A percentile compares a stretch with the other conserved stretches of the same genome.
phyloP scores from a whole-genome alignment of 805 yeast species.

The Candida palmyrensis region DNA sequence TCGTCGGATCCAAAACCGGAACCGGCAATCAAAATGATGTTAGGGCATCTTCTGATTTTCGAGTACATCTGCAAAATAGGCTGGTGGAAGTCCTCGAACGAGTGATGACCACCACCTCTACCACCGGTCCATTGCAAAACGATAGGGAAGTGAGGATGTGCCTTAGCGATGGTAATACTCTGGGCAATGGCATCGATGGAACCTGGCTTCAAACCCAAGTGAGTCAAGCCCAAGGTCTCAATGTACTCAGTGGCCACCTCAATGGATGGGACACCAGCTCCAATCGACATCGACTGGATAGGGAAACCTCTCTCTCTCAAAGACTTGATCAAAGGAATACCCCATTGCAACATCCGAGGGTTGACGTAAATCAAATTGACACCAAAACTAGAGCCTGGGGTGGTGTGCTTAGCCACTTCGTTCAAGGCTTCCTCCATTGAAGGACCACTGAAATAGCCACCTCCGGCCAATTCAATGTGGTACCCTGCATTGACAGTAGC shows the following conservation, averaged over 20 bases:
- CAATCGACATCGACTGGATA: constrained; percentile 91
- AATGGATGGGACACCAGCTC: constrained; percentile 98
- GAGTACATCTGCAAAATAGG: constrained; percentile 95
- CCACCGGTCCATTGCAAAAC: constrained; percentile 99
- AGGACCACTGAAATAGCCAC: constrained; percentile 84
- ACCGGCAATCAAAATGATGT: constrained; percentile 91
- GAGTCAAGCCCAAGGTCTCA: constrained; percentile 85
- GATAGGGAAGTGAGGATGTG: constrained; percentile 95
- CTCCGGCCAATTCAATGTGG: constrained; percentile 97
- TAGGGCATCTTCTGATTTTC: constrained; percentile 84
- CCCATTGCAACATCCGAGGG: constrained; percentile 98
- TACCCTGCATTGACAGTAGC: constrained; percentile 95
- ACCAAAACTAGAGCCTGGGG: constrained; percentile 88
- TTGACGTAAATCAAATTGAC: constrained; percentile 91
- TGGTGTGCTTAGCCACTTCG: constrained; percentile 57
- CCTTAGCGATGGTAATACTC: constrained; percentile 85
- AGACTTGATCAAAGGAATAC: constrained; percentile 88
- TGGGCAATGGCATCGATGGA: constrained; percentile 88
- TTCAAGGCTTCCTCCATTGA: constrained; percentile 73
- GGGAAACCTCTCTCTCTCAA: constrained; percentile 92
- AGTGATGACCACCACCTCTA: constrained; percentile 99
- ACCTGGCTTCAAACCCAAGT: constrained; percentile 96
- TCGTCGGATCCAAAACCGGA: constrained; percentile 97
- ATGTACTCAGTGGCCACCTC: constrained; percentile 98
- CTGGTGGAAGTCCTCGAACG: constrained; percentile 98